Conservation (phyloP, 192 early-diverging fungal species). For the Podila verticillata region DNA sequence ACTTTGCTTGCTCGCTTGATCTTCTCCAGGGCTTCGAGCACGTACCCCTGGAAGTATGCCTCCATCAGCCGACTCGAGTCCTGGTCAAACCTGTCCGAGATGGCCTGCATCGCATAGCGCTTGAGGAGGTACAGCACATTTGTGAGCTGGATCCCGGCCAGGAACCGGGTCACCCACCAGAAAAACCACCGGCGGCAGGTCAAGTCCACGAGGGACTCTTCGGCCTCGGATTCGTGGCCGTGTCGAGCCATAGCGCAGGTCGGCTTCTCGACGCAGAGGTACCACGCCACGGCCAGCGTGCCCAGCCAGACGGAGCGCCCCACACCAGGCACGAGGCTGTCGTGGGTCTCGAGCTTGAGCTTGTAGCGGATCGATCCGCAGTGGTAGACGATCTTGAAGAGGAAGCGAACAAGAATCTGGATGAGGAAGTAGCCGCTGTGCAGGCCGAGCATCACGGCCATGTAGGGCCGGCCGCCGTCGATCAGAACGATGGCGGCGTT, state of each 20-base stretch:
- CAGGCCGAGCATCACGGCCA: slow-evolving; percentile 25
- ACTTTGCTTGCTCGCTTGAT: slow-evolving; percentile 19
- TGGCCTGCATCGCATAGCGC: slow-evolving; percentile 27
- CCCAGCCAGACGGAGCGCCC: slow-evolving; percentile 32
- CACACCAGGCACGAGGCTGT: slow-evolving; percentile 24
- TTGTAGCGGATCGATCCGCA: slow-evolving; percentile 33
- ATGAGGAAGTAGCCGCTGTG: slow-evolving; percentile 29
- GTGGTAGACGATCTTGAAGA: slow-evolving; percentile 33
- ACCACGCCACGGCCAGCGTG: slow-evolving; percentile 22
- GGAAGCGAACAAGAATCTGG: slow-evolving; percentile 19
- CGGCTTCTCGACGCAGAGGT: slow-evolving; percentile 20
- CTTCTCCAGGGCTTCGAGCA: slow-evolving; percentile 33
- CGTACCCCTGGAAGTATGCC: slow-evolving; percentile 43
- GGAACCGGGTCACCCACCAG: slow-evolving; percentile 39
- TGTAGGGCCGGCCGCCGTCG: slow-evolving; percentile 24
- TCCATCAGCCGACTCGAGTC: slow-evolving; percentile 32
- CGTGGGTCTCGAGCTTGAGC: slow-evolving; percentile 40
- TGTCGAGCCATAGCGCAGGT: slow-evolving; percentile 13
- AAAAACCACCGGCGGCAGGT: slow-evolving; percentile 38
- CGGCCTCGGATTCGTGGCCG: neutral
- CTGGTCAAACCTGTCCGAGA: slow-evolving; percentile 45
- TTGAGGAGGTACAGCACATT: slow-evolving; percentile 37
- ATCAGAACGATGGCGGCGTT: slow-evolving; percentile 24
- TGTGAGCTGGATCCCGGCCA: slow-evolving; percentile 30
- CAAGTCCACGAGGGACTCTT: slow-evolving; percentile 15